Evolutionary conservation across 2,329 filamentous ascomycete species (phyloP), one percentile per base, ranked within the genome.

Genomic region (Penicillium olsonii): DNA sequence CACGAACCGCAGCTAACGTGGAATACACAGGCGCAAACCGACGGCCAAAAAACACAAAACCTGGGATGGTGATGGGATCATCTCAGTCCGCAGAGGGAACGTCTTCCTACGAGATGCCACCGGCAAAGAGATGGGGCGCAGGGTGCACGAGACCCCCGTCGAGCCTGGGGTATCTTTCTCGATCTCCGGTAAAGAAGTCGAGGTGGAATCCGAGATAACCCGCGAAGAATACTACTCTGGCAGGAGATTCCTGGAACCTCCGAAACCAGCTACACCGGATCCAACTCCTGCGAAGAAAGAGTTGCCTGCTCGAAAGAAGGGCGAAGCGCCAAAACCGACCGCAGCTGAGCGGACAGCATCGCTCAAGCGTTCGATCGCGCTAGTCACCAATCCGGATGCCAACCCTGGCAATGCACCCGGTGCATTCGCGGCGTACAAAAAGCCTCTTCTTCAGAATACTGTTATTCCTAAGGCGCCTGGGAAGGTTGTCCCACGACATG

Each of bases 21-120:
- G n/a, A n/a, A n/a, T 10, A 18, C 6, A 8, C 39, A 83, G 82
- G 85, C 82, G 87, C 17, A 88, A 87, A 66, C 81, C 79, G 43
- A 87, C 84, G 0, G 80, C 74, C 5, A 89, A 88, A 67, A 90
- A 89, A 70, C 83, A 89, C 68, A 89, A 89, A 66, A 89, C 84
- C 5, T 90, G 87, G 85, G 86, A 89, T 61, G 85, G 86, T 2
- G 87, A 90, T 68, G 87, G 85, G 2, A 76, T 88, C 2, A 73
- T 89, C 8, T 74, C 76, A 4, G 74, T 86, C 3, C 68, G 73
- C 2, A 78, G 76, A 29, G 84, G 84, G 4, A 80, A 79, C 61
- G 84, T 80, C 4, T 76, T 75, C 45, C 73, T 89, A 14, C 80
- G 84, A 51, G 84, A 88, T 63, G 76, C 81, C 10, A 79, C 79